A percentile compares a stretch with the other conserved stretches of the same genome.
phyloP scores from a whole-genome alignment of 2,329 filamentous ascomycete species.

The Diaporthe nobilis region DNA sequence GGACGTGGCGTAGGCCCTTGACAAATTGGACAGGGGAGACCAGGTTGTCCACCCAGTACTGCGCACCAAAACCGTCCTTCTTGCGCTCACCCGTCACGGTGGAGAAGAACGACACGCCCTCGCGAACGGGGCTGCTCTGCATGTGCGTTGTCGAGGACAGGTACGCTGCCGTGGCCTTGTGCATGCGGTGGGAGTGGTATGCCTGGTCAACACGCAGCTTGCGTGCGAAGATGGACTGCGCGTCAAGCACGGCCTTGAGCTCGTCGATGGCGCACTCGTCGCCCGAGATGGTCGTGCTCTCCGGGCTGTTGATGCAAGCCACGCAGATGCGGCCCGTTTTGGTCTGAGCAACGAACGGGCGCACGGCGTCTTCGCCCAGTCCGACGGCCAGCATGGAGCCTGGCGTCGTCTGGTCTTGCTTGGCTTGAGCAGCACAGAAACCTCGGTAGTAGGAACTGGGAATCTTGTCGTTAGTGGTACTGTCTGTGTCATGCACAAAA shows the following conservation, averaged over 20 bases:
- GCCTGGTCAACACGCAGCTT: constrained; percentile 51
- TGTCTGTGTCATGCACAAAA: not conserved
- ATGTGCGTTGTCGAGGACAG: not conserved
- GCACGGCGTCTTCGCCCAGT: constrained; percentile 12
- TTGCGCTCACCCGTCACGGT: constrained; percentile 3
- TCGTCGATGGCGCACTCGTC: constrained; percentile 46
- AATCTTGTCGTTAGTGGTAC: not conserved
- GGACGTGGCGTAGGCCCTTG: constrained; percentile 36
- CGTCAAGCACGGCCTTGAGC: constrained; percentile 44
- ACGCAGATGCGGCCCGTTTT: constrained; percentile 27
- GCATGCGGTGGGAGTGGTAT: constrained; percentile 56
- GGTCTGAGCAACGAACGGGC: not conserved
- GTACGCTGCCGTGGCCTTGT: constrained; percentile 44
- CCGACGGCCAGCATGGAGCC: constrained; percentile 44
- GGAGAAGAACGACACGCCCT: constrained; percentile 15
- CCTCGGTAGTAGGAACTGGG: constrained; percentile 43
- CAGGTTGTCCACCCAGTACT: constrained; percentile 52
- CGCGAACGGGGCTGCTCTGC: not conserved
- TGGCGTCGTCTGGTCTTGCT: constrained; percentile 20
- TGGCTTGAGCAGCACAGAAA: not conserved
- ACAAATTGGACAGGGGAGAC: constrained; percentile 48
- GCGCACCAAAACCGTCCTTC: not conserved
- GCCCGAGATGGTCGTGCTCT: constrained; percentile 53
- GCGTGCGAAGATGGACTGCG: constrained; percentile 47
- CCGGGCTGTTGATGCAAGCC: constrained; percentile 42